Conservation (phyloP, 495 filamentous ascomycete species). For the Neurospora discreta region DNA sequence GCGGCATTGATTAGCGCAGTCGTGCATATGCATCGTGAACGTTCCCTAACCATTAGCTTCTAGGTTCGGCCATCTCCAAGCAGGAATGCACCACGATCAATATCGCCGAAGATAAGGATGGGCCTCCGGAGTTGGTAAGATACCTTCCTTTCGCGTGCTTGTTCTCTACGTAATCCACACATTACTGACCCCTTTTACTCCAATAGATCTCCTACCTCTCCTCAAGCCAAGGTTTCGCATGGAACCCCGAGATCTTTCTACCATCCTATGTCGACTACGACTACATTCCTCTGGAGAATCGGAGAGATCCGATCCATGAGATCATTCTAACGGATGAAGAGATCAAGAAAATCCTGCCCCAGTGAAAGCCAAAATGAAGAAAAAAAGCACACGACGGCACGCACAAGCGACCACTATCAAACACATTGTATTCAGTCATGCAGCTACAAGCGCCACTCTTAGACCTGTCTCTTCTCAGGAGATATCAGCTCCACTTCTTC, state of each 20-base stretch:
- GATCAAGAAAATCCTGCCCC: slow-evolving; percentile 44
- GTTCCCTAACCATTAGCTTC: slow-evolving; percentile 9
- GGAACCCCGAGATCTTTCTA: slow-evolving; percentile 57
- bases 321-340: slow-evolving; percentile 55
- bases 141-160: neutral
- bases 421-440: neutral
- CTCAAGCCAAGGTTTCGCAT: slow-evolving; percentile 57
- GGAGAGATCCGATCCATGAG: slow-evolving; percentile 56
- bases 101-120: slow-evolving; percentile 51
- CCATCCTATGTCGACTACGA: slow-evolving; percentile 47
- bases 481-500: neutral
- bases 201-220: slow-evolving; percentile 57
- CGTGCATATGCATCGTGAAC: neutral
- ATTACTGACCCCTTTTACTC: slow-evolving; percentile 3
- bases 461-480: slow-evolving; percentile 2
- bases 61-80: slow-evolving; percentile 51
- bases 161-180: neutral
- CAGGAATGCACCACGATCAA: slow-evolving; percentile 60
- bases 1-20: neutral
- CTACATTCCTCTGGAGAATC: slow-evolving; percentile 50
- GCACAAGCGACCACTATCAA: neutral
- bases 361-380: no score
- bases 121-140: slow-evolving; percentile 50
- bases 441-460: neutral
- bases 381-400: neutral